phyloP scores from a whole-genome alignment of 352 stramenopile genomes.

The Globisporangium paddicum region DNA sequence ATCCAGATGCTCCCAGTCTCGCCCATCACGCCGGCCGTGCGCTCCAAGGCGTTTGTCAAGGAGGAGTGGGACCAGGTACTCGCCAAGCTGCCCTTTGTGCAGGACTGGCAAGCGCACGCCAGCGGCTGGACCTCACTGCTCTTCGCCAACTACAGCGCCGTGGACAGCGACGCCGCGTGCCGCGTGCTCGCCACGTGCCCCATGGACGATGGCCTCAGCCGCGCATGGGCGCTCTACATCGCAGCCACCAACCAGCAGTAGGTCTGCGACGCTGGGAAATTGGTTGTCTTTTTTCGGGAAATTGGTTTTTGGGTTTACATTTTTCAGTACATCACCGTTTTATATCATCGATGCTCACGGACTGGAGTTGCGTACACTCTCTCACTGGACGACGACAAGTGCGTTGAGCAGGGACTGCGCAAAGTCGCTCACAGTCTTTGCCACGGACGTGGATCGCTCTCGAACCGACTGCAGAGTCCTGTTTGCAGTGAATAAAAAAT shows the following conservation, averaged over 20 bases:
- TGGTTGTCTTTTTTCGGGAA: too few species aligned
- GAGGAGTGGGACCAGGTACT: conserved; percentile 68
- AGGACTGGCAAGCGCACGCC: conserved; percentile 40
- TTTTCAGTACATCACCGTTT: not conserved
- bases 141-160: conserved; percentile 49
- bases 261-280: too few species aligned
- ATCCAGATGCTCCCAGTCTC: conserved; percentile 75
- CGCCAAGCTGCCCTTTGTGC: conserved; percentile 39
- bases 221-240: conserved; percentile 61
- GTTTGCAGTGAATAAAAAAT: not conserved
- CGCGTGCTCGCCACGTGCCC: conserved; percentile 34
- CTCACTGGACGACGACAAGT: conserved; percentile 1
- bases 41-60: conserved; percentile 32
- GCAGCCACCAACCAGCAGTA: conserved; percentile 25
- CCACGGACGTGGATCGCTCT: conserved; percentile 17
- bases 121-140: conserved; percentile 59
- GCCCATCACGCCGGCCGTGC: conserved; percentile 40
- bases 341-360: too few species aligned
- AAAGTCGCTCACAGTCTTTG: conserved; percentile 26
- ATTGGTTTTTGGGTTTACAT: not conserved
- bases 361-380: not conserved
- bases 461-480: conserved; percentile 36
- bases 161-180: conserved; percentile 33
- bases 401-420: conserved; percentile 50
- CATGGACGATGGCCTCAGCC: conserved; percentile 71